Conservation (phyloP, 1,139 yeast species). For the Eremothecium gossypii region DNA sequence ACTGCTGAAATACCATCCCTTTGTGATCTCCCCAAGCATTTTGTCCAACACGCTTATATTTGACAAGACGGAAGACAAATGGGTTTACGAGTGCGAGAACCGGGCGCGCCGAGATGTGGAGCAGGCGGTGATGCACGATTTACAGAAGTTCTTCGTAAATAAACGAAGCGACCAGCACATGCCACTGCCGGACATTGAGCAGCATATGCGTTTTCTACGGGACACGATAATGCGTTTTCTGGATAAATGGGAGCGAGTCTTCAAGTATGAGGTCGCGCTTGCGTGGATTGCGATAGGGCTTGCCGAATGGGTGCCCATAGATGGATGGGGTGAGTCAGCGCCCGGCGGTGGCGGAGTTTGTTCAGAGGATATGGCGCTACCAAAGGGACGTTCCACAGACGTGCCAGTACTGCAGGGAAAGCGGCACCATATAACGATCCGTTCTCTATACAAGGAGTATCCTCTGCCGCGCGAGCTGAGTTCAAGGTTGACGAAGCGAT, state of each 20-base stretch:
- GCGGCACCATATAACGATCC: conserved; percentile 16
- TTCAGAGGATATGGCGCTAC: background rate
- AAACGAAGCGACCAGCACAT: conserved; percentile 7
- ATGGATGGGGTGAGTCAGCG: conserved; percentile 2
- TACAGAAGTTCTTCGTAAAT: conserved; percentile 26
- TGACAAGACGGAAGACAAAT: conserved; percentile 8
- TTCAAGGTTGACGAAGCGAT: conserved; percentile 13
- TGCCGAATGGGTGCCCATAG: conserved; percentile 76
- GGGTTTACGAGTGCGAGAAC: conserved; percentile 13
- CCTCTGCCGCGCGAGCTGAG: conserved; percentile 21
- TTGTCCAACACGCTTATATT: conserved; percentile 40
- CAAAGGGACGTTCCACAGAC: conserved; percentile 5
- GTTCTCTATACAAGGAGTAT: conserved; percentile 22
- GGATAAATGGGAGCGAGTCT: conserved; percentile 67
- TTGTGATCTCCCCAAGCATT: conserved; percentile 65
- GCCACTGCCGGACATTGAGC: conserved; percentile 15
- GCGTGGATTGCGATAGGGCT: conserved; percentile 83
- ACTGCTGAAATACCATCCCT: conserved; percentile 72
- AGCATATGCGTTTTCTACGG: conserved; percentile 50
- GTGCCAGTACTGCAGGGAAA: conserved; percentile 24
- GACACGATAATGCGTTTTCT: conserved; percentile 55
- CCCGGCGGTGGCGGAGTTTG: background rate
- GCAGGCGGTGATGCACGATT: conserved; percentile 20
- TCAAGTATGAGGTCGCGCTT: conserved; percentile 72
- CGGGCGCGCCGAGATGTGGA: conserved; percentile 16